Evolutionary conservation across 1,139 yeast species (phyloP), one percentile per base, ranked within the genome.

Genomic region (Scheffersomyces lignicola): DNA sequence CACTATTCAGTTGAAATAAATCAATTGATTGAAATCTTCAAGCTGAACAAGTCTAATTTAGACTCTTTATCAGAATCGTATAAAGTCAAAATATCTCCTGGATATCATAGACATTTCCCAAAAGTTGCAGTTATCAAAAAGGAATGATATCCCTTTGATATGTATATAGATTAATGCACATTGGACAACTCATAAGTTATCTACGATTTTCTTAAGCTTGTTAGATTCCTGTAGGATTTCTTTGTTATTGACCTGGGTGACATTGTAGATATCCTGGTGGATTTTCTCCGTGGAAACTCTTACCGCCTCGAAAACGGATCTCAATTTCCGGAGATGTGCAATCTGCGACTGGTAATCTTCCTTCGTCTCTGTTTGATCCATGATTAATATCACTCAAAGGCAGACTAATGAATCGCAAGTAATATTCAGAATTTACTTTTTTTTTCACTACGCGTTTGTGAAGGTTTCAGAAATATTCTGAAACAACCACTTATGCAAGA

Each of bases 71-170:
- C 28, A 9, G 7, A 16, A 7, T 4, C 16, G 13, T 49, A 48
- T 27, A 46, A 37, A 24, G 44, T 58, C 16, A 44, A 36, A 2
- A 40, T 56, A 7, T 18, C 34, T 3, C 45, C 49, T 4, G 73
- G 71, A 1, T 60, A 59, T 41, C 72, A 72, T 46, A 50, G 54
- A 26, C 67, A 63, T 43, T 72, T 70, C 48, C 76, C 77, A 4
- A 52, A 56, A 16, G 38, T 69, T 9, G 53, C 60, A 4, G 42
- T 43, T 27, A 39, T 20, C n/a, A 20, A 20, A 20, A 20, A n/a
- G 23, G n/a, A 20, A 20, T 20, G n/a, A n/a, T n/a, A 20, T 20
- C 23, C 8, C n/a, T 20, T 20, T n/a, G n/a, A n/a, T n/a, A 8
- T 20, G 23, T 20, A 20, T 20, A 20, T 20, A 20, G 23, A 20